phyloP scores from a whole-genome alignment of 169 alveolate species.

The Babesia sp. region DNA sequence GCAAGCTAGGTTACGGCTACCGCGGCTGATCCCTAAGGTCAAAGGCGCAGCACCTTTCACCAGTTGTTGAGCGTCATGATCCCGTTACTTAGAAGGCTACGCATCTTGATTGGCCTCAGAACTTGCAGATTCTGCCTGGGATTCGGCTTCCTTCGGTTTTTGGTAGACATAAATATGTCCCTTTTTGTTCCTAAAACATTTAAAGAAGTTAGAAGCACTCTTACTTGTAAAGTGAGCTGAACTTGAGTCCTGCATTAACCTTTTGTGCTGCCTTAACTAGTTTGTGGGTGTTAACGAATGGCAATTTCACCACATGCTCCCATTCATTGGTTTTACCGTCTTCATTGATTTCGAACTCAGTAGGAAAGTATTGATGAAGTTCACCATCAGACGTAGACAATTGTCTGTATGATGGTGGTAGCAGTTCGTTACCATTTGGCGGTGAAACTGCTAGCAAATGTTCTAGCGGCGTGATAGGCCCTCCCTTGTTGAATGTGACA shows the following conservation, averaged over 20 bases:
- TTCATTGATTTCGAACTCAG: slow-evolving; percentile 60
- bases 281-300: slow-evolving; percentile 58
- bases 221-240: slow-evolving; percentile 47
- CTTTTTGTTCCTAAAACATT: slow-evolving; percentile 39
- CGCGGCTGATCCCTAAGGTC: too few species aligned
- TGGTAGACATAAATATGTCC: slow-evolving; percentile 61
- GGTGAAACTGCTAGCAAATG: slow-evolving; percentile 67
- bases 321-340: slow-evolving; percentile 66
- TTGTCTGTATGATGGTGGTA: slow-evolving; percentile 56
- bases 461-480: slow-evolving; percentile 66
- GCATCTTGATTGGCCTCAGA: too few species aligned
- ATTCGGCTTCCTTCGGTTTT: slow-evolving; percentile 16
- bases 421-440: slow-evolving; percentile 48
- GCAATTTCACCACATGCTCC: slow-evolving; percentile 68
- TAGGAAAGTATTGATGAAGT: slow-evolving; percentile 61
- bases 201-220: background rate
- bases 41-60: too few species aligned
- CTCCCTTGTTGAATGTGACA: slow-evolving; percentile 68
- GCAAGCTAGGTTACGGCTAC: too few species aligned
- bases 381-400: slow-evolving; percentile 37
- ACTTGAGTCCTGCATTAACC: slow-evolving; percentile 58
- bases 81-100: too few species aligned
- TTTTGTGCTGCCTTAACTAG: slow-evolving; percentile 52
- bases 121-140: slow-evolving; percentile 11
- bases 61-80: too few species aligned